Percentiles rank a stretch among this genome's conserved stretches.
Conservation (phyloP, 768 basidiomycete species). For the Tulasnella sp. region DNA sequence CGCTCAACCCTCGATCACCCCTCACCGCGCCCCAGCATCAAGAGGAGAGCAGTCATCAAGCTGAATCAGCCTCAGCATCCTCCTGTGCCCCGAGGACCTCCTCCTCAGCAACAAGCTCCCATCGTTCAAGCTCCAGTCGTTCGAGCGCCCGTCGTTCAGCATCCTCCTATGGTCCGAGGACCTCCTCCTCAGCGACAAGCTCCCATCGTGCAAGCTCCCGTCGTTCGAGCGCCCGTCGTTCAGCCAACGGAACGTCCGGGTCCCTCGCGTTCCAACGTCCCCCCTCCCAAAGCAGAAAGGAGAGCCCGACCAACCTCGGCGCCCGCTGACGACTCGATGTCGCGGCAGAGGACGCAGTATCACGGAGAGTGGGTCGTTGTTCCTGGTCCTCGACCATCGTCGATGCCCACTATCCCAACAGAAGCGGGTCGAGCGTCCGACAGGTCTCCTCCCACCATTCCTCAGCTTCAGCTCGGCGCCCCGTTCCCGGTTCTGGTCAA, state of each 20-base stretch:
- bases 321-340: background rate
- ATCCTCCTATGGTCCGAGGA: background rate
- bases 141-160: too few relatives aligned
- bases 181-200: background rate
- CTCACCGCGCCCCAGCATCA: background rate
- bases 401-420: background rate
- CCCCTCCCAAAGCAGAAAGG: background rate
- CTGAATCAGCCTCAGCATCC: background rate
- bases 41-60: background rate
- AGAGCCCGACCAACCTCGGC: background rate
- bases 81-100: background rate
- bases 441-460: background rate
- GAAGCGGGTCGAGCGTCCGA: background rate
- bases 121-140: too few relatives aligned
- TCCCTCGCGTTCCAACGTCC: background rate
- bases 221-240: background rate
- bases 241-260: background rate
- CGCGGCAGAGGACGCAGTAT: background rate
- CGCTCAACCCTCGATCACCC: background rate
- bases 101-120: background rate
- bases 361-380: slow-evolving; percentile 4
- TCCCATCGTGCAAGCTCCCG: too few relatives aligned
- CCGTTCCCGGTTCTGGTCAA: slow-evolving; percentile 3
- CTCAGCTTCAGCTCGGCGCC: background rate
- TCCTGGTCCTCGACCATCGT: background rate